These are phyloP conservation scores for Ganoderma sinense DNA, from an alignment of 1,284 basidiomycete species.

Conservation along the genomic window DNA sequence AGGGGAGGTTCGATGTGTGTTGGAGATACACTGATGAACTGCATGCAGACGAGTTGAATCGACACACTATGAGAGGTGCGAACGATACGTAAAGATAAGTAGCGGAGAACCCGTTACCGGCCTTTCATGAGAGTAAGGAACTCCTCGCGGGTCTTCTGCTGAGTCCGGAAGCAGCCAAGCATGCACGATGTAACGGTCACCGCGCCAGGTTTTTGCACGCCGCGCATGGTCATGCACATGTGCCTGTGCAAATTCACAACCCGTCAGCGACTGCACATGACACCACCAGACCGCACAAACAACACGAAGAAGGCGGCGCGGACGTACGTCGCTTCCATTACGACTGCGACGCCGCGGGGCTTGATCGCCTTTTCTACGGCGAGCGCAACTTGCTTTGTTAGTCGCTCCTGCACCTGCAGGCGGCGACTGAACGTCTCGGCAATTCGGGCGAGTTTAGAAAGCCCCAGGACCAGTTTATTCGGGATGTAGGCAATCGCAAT, in stretches of 20 bases:
- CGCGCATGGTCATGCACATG: slow-evolving; percentile 99
- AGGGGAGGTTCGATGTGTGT: slow-evolving; percentile 13
- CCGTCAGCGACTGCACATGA: slow-evolving; percentile 17
- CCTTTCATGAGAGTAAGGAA: slow-evolving; percentile 83
- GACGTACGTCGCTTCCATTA: slow-evolving; percentile 96
- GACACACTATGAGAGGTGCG: slow-evolving; percentile 11
- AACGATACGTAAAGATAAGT: background rate
- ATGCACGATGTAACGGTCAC: slow-evolving; percentile 98
- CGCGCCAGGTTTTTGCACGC: slow-evolving; percentile 98
- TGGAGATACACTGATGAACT: slow-evolving; percentile 32
- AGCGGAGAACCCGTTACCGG: slow-evolving; percentile 38
- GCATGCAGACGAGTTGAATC: slow-evolving; percentile 35
- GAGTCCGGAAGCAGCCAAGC: slow-evolving; percentile 96
- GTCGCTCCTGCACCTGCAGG: slow-evolving; percentile 96
- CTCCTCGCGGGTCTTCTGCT: slow-evolving; percentile 98
- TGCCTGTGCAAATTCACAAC: slow-evolving; percentile 63
- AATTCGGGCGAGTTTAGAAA: slow-evolving; percentile 98
- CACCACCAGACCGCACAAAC: too few relatives aligned
- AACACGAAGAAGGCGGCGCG: background rate
- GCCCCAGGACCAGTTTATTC: slow-evolving; percentile 92
- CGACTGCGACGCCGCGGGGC: slow-evolving; percentile 98
- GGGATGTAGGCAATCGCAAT: slow-evolving; percentile 93
- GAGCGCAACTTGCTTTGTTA: slow-evolving; percentile 97
- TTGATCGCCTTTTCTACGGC: slow-evolving; percentile 98
- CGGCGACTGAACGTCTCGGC: slow-evolving; percentile 97